A percentile compares a stretch with the other conserved stretches of the same genome.
These are phyloP conservation scores for Medicago ruthenica DNA, from an alignment of 306 rosid species.

Conservation along the genomic window DNA sequence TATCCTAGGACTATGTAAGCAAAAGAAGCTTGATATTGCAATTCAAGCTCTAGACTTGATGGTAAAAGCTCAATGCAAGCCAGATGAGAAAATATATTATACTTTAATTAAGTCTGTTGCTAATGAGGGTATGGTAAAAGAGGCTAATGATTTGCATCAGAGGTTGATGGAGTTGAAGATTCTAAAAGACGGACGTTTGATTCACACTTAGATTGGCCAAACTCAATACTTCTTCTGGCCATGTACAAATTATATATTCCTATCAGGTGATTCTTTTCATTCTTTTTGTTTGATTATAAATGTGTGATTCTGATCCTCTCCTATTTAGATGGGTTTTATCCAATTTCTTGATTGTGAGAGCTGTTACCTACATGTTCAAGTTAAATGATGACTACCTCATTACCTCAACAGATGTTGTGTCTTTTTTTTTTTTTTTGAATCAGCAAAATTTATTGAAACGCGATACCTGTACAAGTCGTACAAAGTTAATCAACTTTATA, in stretches of 20 bases:
- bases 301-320: constrained; percentile 16
- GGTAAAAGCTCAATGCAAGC: constrained; percentile 61
- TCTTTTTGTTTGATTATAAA: constrained; percentile 26
- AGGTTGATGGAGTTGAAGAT: constrained; percentile 64
- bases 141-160: constrained; percentile 74
- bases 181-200: constrained; percentile 51
- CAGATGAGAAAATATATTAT: constrained; percentile 58
- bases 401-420: constrained; percentile 16
- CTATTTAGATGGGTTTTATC: constrained; percentile 10
- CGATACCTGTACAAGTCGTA: no score
- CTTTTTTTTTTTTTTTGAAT: no score
- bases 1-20: constrained; percentile 72
- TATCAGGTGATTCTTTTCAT: constrained; percentile 38
- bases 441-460: no score
- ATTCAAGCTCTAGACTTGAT: constrained; percentile 79
- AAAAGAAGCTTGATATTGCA: constrained; percentile 65
- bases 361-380: constrained; percentile 6
- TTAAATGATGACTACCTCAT: constrained; percentile 3
- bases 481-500: no score
- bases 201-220: constrained; percentile 42
- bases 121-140: constrained; percentile 72
- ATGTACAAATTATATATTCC: constrained; percentile 39
- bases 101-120: constrained; percentile 67
- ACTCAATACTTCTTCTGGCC: constrained; percentile 29
- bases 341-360: background rate